Percentiles rank a stretch among this genome's conserved stretches.
Evolutionary conservation across 306 rosid genomes (phyloP).

Genomic region (Ochetophila trinervis): DNA sequence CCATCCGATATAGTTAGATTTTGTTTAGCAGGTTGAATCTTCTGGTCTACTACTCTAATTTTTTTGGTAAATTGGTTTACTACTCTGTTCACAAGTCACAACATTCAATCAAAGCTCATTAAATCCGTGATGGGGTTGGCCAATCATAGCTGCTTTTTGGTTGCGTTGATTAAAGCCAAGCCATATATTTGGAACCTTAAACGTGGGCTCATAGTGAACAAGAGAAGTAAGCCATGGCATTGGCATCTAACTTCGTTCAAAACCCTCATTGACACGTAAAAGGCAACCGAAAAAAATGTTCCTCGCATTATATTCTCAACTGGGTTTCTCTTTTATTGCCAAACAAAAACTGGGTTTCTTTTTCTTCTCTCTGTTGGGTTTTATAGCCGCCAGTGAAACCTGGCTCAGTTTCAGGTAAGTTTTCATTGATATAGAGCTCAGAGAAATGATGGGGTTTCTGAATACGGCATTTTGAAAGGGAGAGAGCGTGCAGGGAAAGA

Average conservation of each 20-base stretch:
- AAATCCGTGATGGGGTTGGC: background rate
- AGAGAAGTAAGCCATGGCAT: slow-evolving; percentile 17
- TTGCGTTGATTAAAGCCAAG: slow-evolving; percentile 5
- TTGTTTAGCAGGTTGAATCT: too few species aligned
- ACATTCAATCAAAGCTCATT: too few species aligned
- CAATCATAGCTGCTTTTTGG: background rate
- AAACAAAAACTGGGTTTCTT: too few species aligned
- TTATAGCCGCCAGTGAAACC: background rate
- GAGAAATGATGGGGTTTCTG: slow-evolving; percentile 7
- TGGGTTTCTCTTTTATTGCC: background rate
- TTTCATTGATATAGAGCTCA: background rate
- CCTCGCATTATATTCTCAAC: background rate
- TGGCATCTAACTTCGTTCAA: slow-evolving; percentile 14
- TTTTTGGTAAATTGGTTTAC: too few species aligned
- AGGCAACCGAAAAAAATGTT: background rate
- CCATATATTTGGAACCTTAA: slow-evolving; percentile 30
- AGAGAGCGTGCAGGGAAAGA: background rate
- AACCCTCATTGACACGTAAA: slow-evolving; percentile 7
- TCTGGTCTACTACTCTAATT: too few species aligned
- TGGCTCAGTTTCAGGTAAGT: background rate
- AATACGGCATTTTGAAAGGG: background rate
- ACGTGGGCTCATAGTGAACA: slow-evolving; percentile 39
- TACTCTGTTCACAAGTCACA: too few species aligned
- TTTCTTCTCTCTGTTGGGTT: background rate
- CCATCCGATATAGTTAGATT: too few species aligned